Conservation (phyloP, 192 early-diverging fungal genomes). For the Mortierella claussenii region DNA sequence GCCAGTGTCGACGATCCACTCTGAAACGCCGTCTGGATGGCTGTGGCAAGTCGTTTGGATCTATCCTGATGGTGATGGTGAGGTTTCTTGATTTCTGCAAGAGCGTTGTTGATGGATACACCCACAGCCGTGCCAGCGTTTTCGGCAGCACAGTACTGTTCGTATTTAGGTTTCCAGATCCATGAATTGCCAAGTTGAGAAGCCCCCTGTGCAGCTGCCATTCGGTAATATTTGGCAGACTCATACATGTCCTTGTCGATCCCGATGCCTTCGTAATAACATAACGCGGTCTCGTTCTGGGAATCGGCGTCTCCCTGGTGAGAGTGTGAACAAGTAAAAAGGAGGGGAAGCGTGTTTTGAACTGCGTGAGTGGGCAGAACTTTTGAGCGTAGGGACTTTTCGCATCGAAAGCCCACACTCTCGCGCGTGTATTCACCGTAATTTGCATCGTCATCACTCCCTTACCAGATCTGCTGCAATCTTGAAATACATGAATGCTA, state of each 20-base stretch:
- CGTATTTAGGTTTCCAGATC: slow-evolving; percentile 87
- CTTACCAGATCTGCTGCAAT: slow-evolving; percentile 76
- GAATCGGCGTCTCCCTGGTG: slow-evolving; percentile 75
- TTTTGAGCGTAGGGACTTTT: too few relatives aligned
- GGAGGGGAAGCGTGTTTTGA: too few relatives aligned
- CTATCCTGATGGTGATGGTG: too few relatives aligned
- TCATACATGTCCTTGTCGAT: slow-evolving; percentile 77
- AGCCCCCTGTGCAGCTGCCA: slow-evolving; percentile 77
- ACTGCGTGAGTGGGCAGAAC: too few relatives aligned
- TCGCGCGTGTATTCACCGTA: too few relatives aligned
- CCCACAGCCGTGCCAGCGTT: slow-evolving; percentile 3
- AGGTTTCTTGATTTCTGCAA: neutral
- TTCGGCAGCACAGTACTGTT: slow-evolving; percentile 55
- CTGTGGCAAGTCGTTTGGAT: slow-evolving; percentile 7
- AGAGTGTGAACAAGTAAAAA: too few relatives aligned
- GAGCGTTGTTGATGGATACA: too few relatives aligned
- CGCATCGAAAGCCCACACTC: too few relatives aligned
- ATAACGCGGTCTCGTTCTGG: slow-evolving; percentile 76
- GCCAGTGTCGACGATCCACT: neutral
- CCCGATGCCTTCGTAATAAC: slow-evolving; percentile 79
- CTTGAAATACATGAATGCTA: slow-evolving; percentile 84
- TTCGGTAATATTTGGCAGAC: slow-evolving; percentile 82
- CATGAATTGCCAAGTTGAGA: slow-evolving; percentile 84
- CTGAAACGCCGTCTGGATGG: slow-evolving; percentile 12
- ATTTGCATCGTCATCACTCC: too few relatives aligned